Evolutionary conservation across 2,329 filamentous ascomycete genomes (phyloP).

Genomic region (Penicillium sp.): DNA sequence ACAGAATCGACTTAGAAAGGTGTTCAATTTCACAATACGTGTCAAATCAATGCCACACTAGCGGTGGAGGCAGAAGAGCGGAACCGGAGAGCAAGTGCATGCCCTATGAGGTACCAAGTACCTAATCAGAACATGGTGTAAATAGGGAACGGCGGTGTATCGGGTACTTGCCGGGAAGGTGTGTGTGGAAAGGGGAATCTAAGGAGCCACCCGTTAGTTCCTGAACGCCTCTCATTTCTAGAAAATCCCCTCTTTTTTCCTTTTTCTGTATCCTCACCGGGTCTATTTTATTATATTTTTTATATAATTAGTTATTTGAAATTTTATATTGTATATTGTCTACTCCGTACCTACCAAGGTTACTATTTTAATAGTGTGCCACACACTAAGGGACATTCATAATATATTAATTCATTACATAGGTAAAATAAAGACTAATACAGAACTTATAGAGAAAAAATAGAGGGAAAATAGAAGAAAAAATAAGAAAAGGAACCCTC

Average conservation of each 20-base stretch:
- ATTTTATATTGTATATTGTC: neutral
- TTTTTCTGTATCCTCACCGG: neutral
- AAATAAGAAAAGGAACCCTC: neutral
- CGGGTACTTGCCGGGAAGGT: slow-evolving; percentile 1
- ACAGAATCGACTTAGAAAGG: neutral
- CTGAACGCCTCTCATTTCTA: slow-evolving; percentile 11
- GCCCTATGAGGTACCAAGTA: slow-evolving; percentile 6
- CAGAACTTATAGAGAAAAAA: neutral
- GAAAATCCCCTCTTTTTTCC: slow-evolving; percentile 1
- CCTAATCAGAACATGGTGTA: neutral
- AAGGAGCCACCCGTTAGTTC: slow-evolving; percentile 14
- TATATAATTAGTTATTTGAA: neutral
- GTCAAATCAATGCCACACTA: slow-evolving; percentile 14
- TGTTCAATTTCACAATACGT: slow-evolving; percentile 11
- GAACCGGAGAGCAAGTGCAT: neutral
- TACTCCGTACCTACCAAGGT: neutral
- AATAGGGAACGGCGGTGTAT: slow-evolving; percentile 7
- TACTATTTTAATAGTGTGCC: neutral
- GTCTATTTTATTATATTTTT: neutral
- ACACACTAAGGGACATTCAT: neutral
- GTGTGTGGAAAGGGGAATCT: slow-evolving; percentile 11
- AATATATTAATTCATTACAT: neutral
- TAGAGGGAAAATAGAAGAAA: neutral
- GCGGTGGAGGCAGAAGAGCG: slow-evolving; percentile 9
- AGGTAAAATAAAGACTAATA: neutral